Conservation (phyloP, 1,284 basidiomycete genomes). For the Austroboletus novae-zelandiae region DNA sequence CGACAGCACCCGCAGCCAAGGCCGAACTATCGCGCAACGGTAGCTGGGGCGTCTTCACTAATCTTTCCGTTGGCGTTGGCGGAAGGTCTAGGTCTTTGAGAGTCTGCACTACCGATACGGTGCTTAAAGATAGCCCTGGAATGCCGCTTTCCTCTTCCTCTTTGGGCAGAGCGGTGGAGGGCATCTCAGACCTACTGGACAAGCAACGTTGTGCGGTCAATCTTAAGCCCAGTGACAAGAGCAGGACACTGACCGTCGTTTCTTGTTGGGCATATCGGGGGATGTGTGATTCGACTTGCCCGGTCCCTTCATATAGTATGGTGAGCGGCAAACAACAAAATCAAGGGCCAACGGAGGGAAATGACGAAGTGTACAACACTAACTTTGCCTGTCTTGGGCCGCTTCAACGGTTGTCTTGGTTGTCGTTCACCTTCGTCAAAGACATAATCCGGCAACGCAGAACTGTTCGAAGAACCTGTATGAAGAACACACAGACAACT, state of each 20-base stretch:
- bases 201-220: constrained; percentile 25
- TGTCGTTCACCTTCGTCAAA: constrained; percentile 81
- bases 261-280: constrained; percentile 74
- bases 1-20: constrained; percentile 49
- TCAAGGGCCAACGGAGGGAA: constrained; percentile 10
- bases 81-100: constrained; percentile 38
- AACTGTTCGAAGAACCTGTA: constrained; percentile 39
- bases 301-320: constrained; percentile 44
- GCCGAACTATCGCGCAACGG: constrained; percentile 64
- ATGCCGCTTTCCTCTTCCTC: constrained; percentile 41
- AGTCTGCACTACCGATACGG: constrained; percentile 32
- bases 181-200: constrained; percentile 40
- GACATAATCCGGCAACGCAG: constrained; percentile 76
- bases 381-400: constrained; percentile 77
- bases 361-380: constrained; percentile 29
- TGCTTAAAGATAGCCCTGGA: constrained; percentile 34
- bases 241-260: constrained; percentile 48
- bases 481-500: constrained; percentile 11
- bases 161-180: constrained; percentile 31
- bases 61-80: constrained; percentile 41
- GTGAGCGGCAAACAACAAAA: constrained; percentile 19
- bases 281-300: constrained; percentile 64
- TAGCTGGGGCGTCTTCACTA: constrained; percentile 61
- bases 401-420: constrained; percentile 56
- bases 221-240: constrained; percentile 14